Conservation (phyloP, 2,329 filamentous ascomycete species). For the Penicillium sp. region DNA sequence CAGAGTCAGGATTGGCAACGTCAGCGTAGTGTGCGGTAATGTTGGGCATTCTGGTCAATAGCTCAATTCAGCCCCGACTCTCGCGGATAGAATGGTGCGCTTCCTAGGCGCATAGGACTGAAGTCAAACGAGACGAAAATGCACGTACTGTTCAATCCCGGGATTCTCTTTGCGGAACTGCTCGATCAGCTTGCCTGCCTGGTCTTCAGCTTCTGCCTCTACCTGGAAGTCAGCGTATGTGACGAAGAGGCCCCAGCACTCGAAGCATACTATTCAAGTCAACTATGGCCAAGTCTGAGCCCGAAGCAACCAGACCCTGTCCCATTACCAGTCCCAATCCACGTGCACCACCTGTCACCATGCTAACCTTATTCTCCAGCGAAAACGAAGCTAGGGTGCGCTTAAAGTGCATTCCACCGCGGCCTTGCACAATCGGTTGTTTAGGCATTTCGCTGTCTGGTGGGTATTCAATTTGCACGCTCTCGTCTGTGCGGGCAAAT, state of each 20-base stretch:
- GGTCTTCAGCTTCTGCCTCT: slow-evolving; percentile 81
- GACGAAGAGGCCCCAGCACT: background rate
- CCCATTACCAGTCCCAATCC: slow-evolving; percentile 91
- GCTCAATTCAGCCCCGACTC: too few species aligned
- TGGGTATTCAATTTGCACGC: slow-evolving; percentile 76
- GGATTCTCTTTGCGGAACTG: slow-evolving; percentile 80
- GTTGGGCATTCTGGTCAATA: slow-evolving; percentile 62
- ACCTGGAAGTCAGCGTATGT: background rate
- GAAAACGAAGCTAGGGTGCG: slow-evolving; percentile 84
- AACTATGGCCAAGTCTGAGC: slow-evolving; percentile 85
- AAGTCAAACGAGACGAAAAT: background rate
- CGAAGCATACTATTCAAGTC: slow-evolving; percentile 78
- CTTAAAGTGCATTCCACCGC: slow-evolving; percentile 79
- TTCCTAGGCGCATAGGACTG: background rate
- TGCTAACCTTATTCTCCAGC: slow-evolving; percentile 75
- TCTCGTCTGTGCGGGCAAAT: slow-evolving; percentile 77
- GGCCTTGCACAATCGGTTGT: slow-evolving; percentile 69
- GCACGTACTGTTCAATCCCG: slow-evolving; percentile 62
- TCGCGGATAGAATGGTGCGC: background rate
- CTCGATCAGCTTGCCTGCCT: slow-evolving; percentile 71
- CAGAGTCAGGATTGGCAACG: slow-evolving; percentile 76
- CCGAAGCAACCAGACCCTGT: slow-evolving; percentile 84
- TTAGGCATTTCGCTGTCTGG: slow-evolving; percentile 71
- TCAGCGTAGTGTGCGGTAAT: slow-evolving; percentile 90
- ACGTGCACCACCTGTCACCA: slow-evolving; percentile 88